phyloP scores from a whole-genome alignment of 1,284 basidiomycete genomes.

The Trametes hirsuta region DNA sequence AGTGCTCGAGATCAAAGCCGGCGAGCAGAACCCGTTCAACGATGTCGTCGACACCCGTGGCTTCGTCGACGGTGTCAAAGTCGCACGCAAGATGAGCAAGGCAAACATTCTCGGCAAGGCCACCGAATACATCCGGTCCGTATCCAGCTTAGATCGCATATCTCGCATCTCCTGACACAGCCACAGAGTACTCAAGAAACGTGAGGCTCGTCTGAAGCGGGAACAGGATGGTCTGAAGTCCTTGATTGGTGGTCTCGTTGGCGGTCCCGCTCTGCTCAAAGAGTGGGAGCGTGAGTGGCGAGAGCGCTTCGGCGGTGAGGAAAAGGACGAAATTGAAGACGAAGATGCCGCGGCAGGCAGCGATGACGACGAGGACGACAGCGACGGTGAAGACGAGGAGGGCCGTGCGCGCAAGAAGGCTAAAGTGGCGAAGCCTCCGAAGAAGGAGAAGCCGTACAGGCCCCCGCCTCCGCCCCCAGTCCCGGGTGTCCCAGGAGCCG shows the following conservation, averaged over 20 bases:
- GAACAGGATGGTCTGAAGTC: conserved; percentile 74
- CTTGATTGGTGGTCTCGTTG: conserved; percentile 68
- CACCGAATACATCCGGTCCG: conserved; percentile 75
- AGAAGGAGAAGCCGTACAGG: conserved; percentile 42
- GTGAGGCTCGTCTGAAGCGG: conserved; percentile 68
- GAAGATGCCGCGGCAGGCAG: conserved; percentile 44
- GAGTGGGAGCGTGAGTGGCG: conserved; percentile 80
- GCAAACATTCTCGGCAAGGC: conserved; percentile 84
- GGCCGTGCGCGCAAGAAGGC: conserved; percentile 60
- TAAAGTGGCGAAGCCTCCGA: conserved; percentile 43
- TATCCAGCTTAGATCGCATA: not conserved
- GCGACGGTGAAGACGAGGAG: conserved; percentile 56
- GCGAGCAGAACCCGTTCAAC: conserved; percentile 36
- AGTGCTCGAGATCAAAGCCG: conserved; percentile 52
- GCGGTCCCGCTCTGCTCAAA: conserved; percentile 65
- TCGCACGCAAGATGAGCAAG: conserved; percentile 83
- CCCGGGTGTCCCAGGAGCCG: conserved; percentile 33
- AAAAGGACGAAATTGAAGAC: conserved; percentile 68
- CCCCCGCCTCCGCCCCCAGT: conserved; percentile 38
- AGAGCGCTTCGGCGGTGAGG: conserved; percentile 71
- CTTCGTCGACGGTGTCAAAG: conserved; percentile 81
- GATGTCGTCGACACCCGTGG: conserved; percentile 75
- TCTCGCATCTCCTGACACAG: not conserved
- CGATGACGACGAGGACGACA: conserved; percentile 57
- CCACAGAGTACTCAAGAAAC: conserved; percentile 70